Base-by-base conservation (phyloP, 805 yeast species). In the Yarrowia bubula region DNA sequence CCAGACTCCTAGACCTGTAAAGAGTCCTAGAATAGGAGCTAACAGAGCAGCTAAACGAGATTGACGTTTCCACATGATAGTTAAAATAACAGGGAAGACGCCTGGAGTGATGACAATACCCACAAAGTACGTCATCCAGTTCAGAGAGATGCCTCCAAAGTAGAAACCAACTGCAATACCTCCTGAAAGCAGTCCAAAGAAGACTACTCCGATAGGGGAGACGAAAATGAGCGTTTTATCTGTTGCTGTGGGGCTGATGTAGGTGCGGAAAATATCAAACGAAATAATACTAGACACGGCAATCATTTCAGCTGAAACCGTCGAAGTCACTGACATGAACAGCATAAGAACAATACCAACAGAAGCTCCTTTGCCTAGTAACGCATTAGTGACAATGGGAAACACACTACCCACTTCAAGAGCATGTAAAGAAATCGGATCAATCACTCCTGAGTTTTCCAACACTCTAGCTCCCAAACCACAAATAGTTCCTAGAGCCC, bases 331-430 rank as follows among this genome's bases (percentile, higher is more conserved):
- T 2, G 80, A 78, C 66, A 77, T 71, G 68, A 76, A 78, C 22
- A 78, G 71, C 51, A 77, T 71, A 38, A 78, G 70, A 33, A 78
- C 80, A 10, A 90, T 80, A 41, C 90, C 90, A 53, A 84, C 92
- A 5, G 95, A 93, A 68, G 96, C 96, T 70, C 92, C 89, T 71
- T 82, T 87, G 65, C 96, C 96, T 77, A 90, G 78, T 47, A 90
- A 77, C 0, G 95, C 90, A 63, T 83, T 85, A 1, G 96, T 92
- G 31, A 95, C 89, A 68, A 82, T 81, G 9, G 89, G 89, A 9
- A 74, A 65, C 9, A 69, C 74, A 17, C 90, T 79, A 42, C 96
- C 97, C 66, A 80, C 78, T 60, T 81, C 75, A 44, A 96, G 96
- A 73, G 85, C 90, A 8, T 91, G 87, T 69, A 96, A 93, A 83